Base-by-base conservation (phyloP, 169 alveolate genomes). In the Plasmodium relictum region DNA sequence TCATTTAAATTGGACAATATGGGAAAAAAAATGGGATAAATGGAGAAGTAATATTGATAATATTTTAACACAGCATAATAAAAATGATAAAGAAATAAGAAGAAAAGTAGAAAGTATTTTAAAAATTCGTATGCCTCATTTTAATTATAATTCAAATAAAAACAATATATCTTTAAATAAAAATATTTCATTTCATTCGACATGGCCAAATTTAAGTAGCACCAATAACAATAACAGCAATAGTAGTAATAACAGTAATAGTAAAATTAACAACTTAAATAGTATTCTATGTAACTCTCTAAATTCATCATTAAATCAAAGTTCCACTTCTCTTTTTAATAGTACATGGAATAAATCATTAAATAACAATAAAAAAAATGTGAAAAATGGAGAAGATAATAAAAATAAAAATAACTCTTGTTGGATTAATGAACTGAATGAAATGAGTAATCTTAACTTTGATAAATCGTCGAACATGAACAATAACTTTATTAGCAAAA, bases 21-120 rank as follows among this genome's bases (percentile, higher is more conserved):
- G 96, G 96, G 93, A 93, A 62, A 88, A 83, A 45, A 89, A 74
- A 20, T 93, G 96, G 96, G 78, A 90, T 18, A 74, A 91, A 50
- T 93, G 96, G 96, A 88, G 93, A 39, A 50, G 24, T 18, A 88
- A 89, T 63, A 80, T 90, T 20, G 93, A 93, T 24, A 42, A 45
- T 12, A 61, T 93, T 37, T 44, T 90, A 37, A 73, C 72, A 22
- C 89, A 86, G 37, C 91, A 73, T 69, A 87, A 91, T 63, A 52
- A 86, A 44, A 88, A 78, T 61, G 80, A 74, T 61, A 91, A 91
- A 20, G 88, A 76, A 62, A 65, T 80, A 10, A 66, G 88, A 65
- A 91, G 91, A 76, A 85, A 73, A 42, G 92, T 85, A 58, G 88
- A 85, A 61, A 85, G 87, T 66, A 85, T 85, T 20, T 44, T 73